Evolutionary conservation across 164 flowering plant species (phyloP), one percentile per base, ranked within the genome.

Genomic region (Nymphaea thermarum): DNA sequence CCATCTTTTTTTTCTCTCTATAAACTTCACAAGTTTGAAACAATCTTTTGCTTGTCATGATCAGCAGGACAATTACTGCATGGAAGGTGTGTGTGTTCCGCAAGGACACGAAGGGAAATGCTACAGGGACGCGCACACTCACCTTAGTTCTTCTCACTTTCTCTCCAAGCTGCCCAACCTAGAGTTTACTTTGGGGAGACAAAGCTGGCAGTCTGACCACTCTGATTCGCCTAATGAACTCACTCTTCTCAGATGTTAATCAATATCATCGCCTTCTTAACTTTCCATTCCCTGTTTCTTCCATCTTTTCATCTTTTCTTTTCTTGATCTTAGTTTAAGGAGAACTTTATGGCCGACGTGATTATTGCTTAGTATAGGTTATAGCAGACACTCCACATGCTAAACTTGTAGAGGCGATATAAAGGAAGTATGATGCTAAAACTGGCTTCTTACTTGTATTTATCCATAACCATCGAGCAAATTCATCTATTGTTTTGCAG

Each of bases 171-270:
- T 79, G 73, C 82, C 86, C 59, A 80, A 86, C 75, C 77, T 91
- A 44, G 95, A 91, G 78, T 82, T 91, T 75, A 88, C 87, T 6
- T 81, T 91, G 60, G 97, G 97, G 73, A 82, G 91, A 66, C 84
- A 90, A 68, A 85, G 81, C 75, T 85, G 86, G 86, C 80, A 79
- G 72, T 69, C 75, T 77, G 87, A 83, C 55, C 70, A 68, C 66
- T 65, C 71, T 67, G 80, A 80, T 73, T 65, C 83, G 65, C 66
- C 83, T 2, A 76, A 71, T 43, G 85, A 86, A 63, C 45, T 80
- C 65, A 80, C 85, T 68, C 85, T 80, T 65, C 85, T 87, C 67
- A 79, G 82, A 63, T 84, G 89, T 78, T 85, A 75, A 78, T 62
- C 47, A 51, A 25, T 25, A 25, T 25, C 36, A 25, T 25, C 36